Evolutionary conservation across 208 protist genomes (phyloP).

Genomic region (Crithidia thermophila): DNA sequence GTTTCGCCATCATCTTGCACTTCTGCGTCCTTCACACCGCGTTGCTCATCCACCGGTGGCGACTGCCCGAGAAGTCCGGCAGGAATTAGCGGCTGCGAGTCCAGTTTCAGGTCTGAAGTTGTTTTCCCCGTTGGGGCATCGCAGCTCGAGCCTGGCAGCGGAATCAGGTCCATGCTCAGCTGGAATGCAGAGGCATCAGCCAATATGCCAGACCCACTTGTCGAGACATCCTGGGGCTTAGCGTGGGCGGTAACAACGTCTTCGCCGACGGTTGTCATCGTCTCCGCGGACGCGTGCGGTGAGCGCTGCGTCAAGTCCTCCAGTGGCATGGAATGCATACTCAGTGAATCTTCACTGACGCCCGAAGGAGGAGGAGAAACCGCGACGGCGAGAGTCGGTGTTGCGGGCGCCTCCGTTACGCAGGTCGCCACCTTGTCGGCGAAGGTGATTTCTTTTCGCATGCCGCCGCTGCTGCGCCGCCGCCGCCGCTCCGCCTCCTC

Average conservation of each 20-base stretch:
- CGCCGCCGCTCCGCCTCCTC: slow-evolving; percentile 25
- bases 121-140: background rate
- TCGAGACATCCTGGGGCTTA: background rate
- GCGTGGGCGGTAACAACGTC: background rate
- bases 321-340: no score
- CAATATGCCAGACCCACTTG: no score
- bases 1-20: no score
- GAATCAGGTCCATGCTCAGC: slow-evolving; percentile 29
- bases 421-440: slow-evolving; percentile 10
- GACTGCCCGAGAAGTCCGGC: background rate
- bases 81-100: background rate
- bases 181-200: background rate
- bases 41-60: background rate
- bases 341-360: no score
- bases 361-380: background rate
- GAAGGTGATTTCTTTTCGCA: slow-evolving; percentile 32
- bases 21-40: no score
- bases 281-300: no score
- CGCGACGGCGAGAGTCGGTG: background rate
- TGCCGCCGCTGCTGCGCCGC: slow-evolving; percentile 17
- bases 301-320: no score
- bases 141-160: background rate
- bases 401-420: background rate
- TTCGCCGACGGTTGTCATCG: no score
- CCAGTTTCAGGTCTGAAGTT: background rate